Conservation (phyloP, 805 yeast genomes). For the Lipomyces orientalis region DNA sequence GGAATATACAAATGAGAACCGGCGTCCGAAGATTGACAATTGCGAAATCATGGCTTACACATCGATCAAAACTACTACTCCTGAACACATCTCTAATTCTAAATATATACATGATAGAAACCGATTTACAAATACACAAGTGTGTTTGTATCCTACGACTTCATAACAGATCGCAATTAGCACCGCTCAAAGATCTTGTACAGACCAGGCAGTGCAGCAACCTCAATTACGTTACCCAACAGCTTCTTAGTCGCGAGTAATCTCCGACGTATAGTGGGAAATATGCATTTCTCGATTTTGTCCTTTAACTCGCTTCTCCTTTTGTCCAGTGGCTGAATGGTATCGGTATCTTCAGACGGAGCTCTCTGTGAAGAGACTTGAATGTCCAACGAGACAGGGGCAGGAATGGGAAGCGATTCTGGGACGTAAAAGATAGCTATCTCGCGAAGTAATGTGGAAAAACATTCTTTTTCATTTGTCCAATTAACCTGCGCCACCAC, state of each 20-base stretch:
- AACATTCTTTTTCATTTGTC: slow-evolving; percentile 69
- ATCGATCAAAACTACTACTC: too few relatives aligned
- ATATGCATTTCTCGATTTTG: slow-evolving; percentile 61
- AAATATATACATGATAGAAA: background rate
- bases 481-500: slow-evolving; percentile 50
- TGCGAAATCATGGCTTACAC: background rate
- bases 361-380: background rate
- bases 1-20: too few relatives aligned
- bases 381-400: background rate
- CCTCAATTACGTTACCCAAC: slow-evolving; percentile 62
- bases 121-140: background rate
- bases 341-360: background rate
- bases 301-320: slow-evolving; percentile 46
- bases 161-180: background rate
- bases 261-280: slow-evolving; percentile 67
- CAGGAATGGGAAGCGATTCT: slow-evolving; percentile 50
- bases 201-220: slow-evolving; percentile 89
- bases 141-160: background rate
- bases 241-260: slow-evolving; percentile 68
- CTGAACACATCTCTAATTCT: background rate
- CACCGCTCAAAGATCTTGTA: slow-evolving; percentile 94
- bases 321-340: slow-evolving; percentile 34
- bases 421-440: slow-evolving; percentile 79
- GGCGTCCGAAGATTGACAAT: too few relatives aligned
- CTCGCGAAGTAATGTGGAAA: slow-evolving; percentile 67